Base-by-base conservation (phyloP, 139 green algal genomes). In the Coccomyxa sp. region DNA sequence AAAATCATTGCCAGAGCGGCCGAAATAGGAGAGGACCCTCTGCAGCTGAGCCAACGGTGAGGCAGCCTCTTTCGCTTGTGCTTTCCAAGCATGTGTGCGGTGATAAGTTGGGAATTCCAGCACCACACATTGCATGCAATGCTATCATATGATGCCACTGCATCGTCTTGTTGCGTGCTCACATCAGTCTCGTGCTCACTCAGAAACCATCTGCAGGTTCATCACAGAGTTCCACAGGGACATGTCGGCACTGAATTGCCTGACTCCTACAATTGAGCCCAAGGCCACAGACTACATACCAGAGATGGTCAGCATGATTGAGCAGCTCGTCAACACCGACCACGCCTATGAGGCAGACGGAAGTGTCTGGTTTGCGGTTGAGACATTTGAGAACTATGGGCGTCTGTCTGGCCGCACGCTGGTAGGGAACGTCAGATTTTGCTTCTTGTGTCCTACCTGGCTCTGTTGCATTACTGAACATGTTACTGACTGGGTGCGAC, bases 311-410 rank as follows among this genome's bases (percentile, higher is more conserved):
- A 24, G 33, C 58, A 96, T 89, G 71, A 99, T 99, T 76, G 8
- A 91, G 77, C 38, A 37, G 70, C 97, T 98, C 81, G 90, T 98
- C 18, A 76, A 85, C 35, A 92, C 97, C 74, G 95, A 92, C 5
- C 93, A 98, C 81, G 96, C 81, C 2, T 99, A 99, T 73, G 85
- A 68, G 1, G 88, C 90, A 37, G 83, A 88, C 34, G 89, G 95
- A 0, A 93, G 98, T 78, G 97, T 99, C 0, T 98, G 91, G 80
- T 99, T 99, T 87, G 89, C 95, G 74, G 95, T 99, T 14, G 82
- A 72, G 18, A 90, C 89, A 0, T 78, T 98, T 68, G 82, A 85
- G 0, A 90, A 85, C 14, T 99, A 99, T 77, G 97, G 97, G 44
- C 73, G 73, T 16, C 90, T 99, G n/a, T 97, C 91, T 2, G 91